Evolutionary conservation across 805 yeast genomes (phyloP), one percentile per base, ranked within the genome.

Genomic region (Saccharomycopsis schoenii): DNA sequence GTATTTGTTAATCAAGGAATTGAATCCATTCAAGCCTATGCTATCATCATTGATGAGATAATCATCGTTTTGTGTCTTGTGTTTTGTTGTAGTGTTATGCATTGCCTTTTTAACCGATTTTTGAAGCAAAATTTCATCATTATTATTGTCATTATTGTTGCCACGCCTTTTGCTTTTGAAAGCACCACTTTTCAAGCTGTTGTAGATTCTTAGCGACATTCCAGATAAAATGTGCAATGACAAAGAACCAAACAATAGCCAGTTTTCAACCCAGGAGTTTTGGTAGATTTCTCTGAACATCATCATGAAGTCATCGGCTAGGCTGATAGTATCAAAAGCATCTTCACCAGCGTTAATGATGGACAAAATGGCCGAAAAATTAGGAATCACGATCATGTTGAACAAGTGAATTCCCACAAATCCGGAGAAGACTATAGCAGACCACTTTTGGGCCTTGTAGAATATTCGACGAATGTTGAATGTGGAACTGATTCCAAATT

Each of bases 241-340:
- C 1, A 77, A 70, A 0, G 84, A 71, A 0, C 81, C 84, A 64
- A 74, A 74, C 0, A 85, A 74, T n/a, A 81, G 66, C 0, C 74
- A 59, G 8, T 69, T 68, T 67, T 86, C 93, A 14, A 83, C 70
- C 1, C 72, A 65, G 0, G 84, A 77, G 0, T 76, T 73, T 61
- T 84, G 88, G 68, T 87, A 88, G 0, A 88, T 66, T 17, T 82
- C 79, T 43, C 93, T 75, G 0, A 83, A 83, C 72, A 84, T 74
- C 64, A 84, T 80, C 58, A 88, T 74, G 39, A 83, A 65, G 58
- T 84, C 85, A 58, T 84, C 80, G 2, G 82, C 80, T 1, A 76
- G 60, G 0, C 55, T 54, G 21, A 62, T 14, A 8, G 52, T 47
- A 12, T 47, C 52, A 15, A 47, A 15, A 8, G 34, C 34, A 12